phyloP scores from a whole-genome alignment of 2,329 filamentous ascomycete genomes.

The Metarhizium brunneum region DNA sequence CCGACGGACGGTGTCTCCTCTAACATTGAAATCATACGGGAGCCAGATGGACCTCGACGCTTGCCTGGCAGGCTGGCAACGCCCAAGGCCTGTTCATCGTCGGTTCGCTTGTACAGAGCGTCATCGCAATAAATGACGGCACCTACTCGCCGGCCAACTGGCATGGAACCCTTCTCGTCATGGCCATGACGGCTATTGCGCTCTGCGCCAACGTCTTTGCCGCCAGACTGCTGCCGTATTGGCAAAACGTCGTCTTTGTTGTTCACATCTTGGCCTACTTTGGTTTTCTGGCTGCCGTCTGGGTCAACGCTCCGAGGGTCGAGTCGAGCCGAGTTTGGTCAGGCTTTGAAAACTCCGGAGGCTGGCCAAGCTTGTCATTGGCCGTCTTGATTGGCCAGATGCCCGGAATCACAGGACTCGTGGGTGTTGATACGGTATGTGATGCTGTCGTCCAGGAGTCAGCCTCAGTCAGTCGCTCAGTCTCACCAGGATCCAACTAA shows the following conservation, averaged over 20 bases:
- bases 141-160: slow-evolving; percentile 3
- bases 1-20: too few relatives aligned
- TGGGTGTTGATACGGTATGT: slow-evolving; percentile 8
- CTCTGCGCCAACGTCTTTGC: slow-evolving; percentile 7
- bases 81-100: slow-evolving; percentile 7
- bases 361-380: slow-evolving; percentile 4
- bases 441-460: background rate
- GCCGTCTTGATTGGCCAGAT: slow-evolving; percentile 9
- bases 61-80: slow-evolving; percentile 9
- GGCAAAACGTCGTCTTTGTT: slow-evolving; percentile 5
- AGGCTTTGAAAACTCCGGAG: slow-evolving; percentile 6
- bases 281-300: slow-evolving; percentile 6
- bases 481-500: background rate
- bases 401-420: slow-evolving; percentile 4
- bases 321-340: slow-evolving; percentile 5
- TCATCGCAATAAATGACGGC: slow-evolving; percentile 5
- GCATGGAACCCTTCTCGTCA: slow-evolving; percentile 9
- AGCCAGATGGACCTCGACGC: slow-evolving; percentile 8
- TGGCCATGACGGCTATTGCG: background rate
- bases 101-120: slow-evolving; percentile 7
- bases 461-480: too few relatives aligned
- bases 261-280: slow-evolving; percentile 7
- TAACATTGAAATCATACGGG: background rate
- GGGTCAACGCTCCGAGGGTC: slow-evolving; percentile 7
- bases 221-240: slow-evolving; percentile 6